These are phyloP conservation scores for Talaromyces islandicus DNA, from an alignment of 2,329 filamentous ascomycete genomes.

Conservation along the genomic window DNA sequence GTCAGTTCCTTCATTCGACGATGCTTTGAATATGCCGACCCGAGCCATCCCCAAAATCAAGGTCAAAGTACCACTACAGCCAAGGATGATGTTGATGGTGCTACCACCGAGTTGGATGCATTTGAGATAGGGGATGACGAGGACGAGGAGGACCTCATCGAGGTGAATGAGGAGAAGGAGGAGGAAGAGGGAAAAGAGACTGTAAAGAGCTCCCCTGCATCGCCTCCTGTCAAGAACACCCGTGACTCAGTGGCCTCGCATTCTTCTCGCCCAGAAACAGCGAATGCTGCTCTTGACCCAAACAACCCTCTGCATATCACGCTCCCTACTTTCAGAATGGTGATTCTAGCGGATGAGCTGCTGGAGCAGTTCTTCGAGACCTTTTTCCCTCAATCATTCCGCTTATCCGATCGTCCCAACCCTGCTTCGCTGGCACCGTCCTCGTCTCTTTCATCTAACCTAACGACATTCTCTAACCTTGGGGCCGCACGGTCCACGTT, in stretches of 20 bases:
- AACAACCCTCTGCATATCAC: constrained; percentile 93
- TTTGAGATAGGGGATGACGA: constrained; percentile 74
- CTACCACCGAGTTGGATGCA: constrained; percentile 44
- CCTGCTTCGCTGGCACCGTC: constrained; percentile 39
- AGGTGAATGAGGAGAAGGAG: constrained; percentile 27
- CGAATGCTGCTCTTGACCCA: constrained; percentile 87
- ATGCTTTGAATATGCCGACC: constrained; percentile 97
- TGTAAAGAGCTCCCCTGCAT: constrained; percentile 1
- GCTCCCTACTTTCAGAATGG: constrained; percentile 96
- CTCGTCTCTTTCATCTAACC: constrained; percentile 56
- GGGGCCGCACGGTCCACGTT: constrained; percentile 35
- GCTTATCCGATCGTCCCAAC: constrained; percentile 63
- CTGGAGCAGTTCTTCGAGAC: constrained; percentile 97
- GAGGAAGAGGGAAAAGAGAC: constrained; percentile 16
- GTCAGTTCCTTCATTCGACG: constrained; percentile 93
- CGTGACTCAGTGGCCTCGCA: constrained; percentile 35
- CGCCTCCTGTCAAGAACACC: constrained; percentile 25
- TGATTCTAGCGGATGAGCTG: constrained; percentile 90
- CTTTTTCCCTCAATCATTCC: constrained; percentile 89
- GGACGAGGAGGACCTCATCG: constrained; percentile 46
- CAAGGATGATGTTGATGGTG: constrained; percentile 26
- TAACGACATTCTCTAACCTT: constrained; percentile 79
- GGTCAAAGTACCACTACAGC: constrained; percentile 17
- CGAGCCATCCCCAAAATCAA: constrained; percentile 66
- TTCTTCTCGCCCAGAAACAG: constrained; percentile 58